These are phyloP conservation scores for Circinella umbellata DNA, from an alignment of 371 early-diverging fungal species.

Conservation along the genomic window DNA sequence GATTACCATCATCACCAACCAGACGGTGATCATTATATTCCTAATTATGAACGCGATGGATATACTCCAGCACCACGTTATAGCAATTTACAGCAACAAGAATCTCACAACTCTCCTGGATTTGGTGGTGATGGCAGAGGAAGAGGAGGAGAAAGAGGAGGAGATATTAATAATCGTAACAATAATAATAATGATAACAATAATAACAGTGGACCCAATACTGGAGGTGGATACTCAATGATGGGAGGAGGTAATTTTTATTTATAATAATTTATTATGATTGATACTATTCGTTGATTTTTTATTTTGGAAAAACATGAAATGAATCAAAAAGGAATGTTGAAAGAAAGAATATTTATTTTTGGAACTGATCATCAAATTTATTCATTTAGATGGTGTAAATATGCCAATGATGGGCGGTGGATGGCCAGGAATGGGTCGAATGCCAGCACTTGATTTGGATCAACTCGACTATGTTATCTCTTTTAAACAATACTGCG, in stretches of 20 bases:
- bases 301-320: no score
- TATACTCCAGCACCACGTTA: constrained; percentile 72
- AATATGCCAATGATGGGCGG: constrained; percentile 17
- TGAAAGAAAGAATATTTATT: no score
- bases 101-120: constrained; percentile 20
- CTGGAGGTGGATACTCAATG: constrained; percentile 12
- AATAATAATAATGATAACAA: no score
- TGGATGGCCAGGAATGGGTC: constrained; percentile 40
- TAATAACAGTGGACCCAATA: no score
- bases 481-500: constrained; percentile 80
- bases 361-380: background rate
- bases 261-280: background rate
- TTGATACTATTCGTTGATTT: no score
- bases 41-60: constrained; percentile 84
- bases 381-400: background rate
- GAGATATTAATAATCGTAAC: no score
- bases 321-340: no score
- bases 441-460: constrained; percentile 66
- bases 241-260: background rate
- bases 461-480: constrained; percentile 78
- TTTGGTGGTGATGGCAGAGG: background rate
- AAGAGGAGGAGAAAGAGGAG: no score
- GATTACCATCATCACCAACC: constrained; percentile 36
- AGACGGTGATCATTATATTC: constrained; percentile 81
- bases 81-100: constrained; percentile 32